phyloP scores from a whole-genome alignment of 1,284 basidiomycete genomes.

The Ustilago xerochloae region DNA sequence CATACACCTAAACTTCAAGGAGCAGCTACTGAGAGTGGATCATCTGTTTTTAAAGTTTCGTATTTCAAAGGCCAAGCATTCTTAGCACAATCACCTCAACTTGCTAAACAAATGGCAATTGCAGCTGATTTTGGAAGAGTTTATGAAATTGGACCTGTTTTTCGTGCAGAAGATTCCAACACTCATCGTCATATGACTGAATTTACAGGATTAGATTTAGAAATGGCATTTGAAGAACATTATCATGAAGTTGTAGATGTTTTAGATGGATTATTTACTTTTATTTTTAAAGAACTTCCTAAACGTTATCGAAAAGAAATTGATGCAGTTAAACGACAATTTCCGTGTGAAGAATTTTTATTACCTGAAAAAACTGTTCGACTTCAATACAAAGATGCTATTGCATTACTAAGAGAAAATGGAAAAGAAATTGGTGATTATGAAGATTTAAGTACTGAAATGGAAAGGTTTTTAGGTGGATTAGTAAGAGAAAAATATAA shows the following conservation, averaged over 20 bases:
- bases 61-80: slow-evolving; percentile 98
- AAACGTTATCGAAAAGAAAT: slow-evolving; percentile 83
- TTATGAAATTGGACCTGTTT: slow-evolving; percentile 92
- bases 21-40: slow-evolving; percentile 94
- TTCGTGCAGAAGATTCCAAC: slow-evolving; percentile 97
- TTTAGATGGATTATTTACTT: slow-evolving; percentile 64
- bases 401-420: slow-evolving; percentile 62
- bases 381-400: slow-evolving; percentile 64
- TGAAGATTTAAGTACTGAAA: slow-evolving; percentile 67
- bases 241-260: slow-evolving; percentile 80
- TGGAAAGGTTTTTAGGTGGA: slow-evolving; percentile 60
- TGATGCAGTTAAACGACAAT: slow-evolving; percentile 83
- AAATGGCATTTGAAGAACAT: slow-evolving; percentile 98
- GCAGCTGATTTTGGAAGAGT: slow-evolving; percentile 97
- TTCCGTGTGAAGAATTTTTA: slow-evolving; percentile 76
- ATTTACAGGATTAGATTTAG: slow-evolving; percentile 97
- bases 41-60: slow-evolving; percentile 95
- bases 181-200: slow-evolving; percentile 98
- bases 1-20: slow-evolving; percentile 98
- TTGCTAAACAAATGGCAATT: slow-evolving; percentile 99
- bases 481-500: slow-evolving; percentile 67
- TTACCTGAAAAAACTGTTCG: slow-evolving; percentile 63
- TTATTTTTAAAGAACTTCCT: slow-evolving; percentile 67
- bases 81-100: slow-evolving; percentile 95
- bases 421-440: slow-evolving; percentile 63